A percentile compares a stretch with the other conserved stretches of the same genome.
Conservation (phyloP, 495 filamentous ascomycete genomes). For the Aspergillus ellipticus region DNA sequence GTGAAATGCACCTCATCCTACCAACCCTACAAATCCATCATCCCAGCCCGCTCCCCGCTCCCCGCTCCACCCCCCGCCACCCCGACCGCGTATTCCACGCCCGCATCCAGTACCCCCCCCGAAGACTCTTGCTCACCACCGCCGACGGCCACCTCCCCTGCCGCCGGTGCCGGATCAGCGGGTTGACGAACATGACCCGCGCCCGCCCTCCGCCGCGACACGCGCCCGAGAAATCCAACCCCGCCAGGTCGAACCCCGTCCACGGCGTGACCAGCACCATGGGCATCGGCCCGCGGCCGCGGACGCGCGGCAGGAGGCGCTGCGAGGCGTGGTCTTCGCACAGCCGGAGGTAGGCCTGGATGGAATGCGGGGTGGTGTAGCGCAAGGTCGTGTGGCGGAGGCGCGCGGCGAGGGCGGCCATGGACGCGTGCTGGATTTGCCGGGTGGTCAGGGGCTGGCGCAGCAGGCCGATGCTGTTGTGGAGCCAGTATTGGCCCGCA, state of each 20-base stretch:
- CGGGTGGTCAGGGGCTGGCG: background rate
- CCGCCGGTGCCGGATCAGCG: background rate
- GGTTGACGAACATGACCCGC: background rate
- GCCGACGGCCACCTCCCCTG: background rate
- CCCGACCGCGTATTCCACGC: background rate
- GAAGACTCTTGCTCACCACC: background rate
- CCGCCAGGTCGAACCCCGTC: background rate
- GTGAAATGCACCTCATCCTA: too few relatives aligned
- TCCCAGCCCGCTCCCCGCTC: background rate
- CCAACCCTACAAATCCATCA: too few relatives aligned
- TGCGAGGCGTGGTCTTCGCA: background rate
- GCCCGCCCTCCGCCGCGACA: background rate
- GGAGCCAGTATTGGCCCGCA: background rate
- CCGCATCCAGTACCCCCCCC: constrained; percentile 2
- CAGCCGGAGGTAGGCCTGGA: background rate
- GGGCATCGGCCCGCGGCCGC: background rate
- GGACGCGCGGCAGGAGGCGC: background rate
- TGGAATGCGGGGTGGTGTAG: background rate
- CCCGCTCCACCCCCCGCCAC: background rate
- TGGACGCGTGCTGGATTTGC: background rate
- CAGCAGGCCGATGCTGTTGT: background rate
- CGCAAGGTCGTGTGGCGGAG: background rate
- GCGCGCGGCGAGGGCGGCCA: background rate
- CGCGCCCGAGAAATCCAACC: constrained; percentile 6
- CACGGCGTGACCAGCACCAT: background rate